Conservation (phyloP, 1,139 yeast genomes). For the Trichomonascaceae sp. region DNA sequence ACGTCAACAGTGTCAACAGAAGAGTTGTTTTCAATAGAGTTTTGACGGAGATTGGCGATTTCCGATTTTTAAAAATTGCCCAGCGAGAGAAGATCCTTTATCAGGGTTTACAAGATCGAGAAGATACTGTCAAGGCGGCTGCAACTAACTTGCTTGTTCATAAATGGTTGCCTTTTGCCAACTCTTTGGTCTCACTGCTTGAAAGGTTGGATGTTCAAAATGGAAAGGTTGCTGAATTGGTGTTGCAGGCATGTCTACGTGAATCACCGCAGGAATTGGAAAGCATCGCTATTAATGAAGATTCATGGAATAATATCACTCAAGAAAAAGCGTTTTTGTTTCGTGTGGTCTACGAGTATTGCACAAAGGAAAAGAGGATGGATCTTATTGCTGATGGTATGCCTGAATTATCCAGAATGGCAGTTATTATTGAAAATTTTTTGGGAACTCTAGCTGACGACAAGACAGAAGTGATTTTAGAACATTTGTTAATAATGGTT, state of each 20-base stretch:
- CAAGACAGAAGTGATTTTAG: conserved; percentile 57
- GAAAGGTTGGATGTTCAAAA: conserved; percentile 64
- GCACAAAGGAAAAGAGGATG: conserved; percentile 41
- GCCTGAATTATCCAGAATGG: conserved; percentile 76
- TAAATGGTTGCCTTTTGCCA: conserved; percentile 64
- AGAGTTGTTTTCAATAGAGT: conserved; percentile 65
- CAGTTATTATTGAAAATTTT: conserved; percentile 52
- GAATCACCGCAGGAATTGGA: conserved; percentile 56
- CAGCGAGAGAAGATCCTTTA: conserved; percentile 60
- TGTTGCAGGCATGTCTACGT: conserved; percentile 58
- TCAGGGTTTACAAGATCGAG: conserved; percentile 90
- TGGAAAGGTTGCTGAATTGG: conserved; percentile 52
- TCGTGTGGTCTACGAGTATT: conserved; percentile 59
- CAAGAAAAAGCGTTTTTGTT: conserved; percentile 72
- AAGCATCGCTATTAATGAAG: conserved; percentile 48
- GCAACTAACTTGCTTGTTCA: conserved; percentile 64
- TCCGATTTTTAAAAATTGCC: conserved; percentile 52
- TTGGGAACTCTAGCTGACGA: conserved; percentile 43
- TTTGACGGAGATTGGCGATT: conserved; percentile 62
- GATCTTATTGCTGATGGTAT: conserved; percentile 65
- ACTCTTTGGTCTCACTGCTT: conserved; percentile 62
- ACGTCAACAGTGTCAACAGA: conserved; percentile 64
- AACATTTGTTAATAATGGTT: conserved; percentile 65
- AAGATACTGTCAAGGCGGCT: conserved; percentile 62
- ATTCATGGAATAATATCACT: conserved; percentile 64